Conservation (phyloP, 306 rosid genomes). For the Notholithocarpus densiflorus region DNA sequence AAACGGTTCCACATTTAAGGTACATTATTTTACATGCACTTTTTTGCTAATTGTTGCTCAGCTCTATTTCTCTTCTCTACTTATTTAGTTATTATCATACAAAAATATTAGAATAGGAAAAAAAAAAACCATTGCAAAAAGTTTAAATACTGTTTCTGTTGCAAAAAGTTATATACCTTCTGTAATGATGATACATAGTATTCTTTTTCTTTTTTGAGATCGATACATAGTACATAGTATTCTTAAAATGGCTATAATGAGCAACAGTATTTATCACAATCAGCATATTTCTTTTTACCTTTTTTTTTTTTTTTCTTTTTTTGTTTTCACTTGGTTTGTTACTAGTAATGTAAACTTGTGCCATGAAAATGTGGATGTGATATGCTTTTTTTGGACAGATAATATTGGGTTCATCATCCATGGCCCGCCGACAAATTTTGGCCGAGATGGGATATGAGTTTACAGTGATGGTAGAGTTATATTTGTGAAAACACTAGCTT, state of each 20-base stretch:
- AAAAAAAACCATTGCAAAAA: neutral
- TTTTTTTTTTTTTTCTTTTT: neutral
- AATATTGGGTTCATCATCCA: slow-evolving; percentile 84
- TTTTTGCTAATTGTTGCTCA: neutral
- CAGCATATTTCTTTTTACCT: neutral
- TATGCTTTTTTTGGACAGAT: slow-evolving; percentile 35
- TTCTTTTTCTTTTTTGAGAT: too few species aligned
- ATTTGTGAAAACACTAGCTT: neutral
- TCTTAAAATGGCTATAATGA: neutral
- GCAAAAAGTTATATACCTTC: too few species aligned
- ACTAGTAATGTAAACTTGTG: too few species aligned
- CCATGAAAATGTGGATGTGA: too few species aligned
- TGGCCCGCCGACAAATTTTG: slow-evolving; percentile 74
- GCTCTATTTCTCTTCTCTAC: neutral
- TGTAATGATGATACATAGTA: too few species aligned
- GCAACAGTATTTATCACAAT: neutral
- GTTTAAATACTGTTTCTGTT: neutral
- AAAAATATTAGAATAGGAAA: neutral
- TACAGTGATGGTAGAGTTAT: slow-evolving; percentile 52
- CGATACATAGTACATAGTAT: neutral
- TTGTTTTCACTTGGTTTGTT: neutral
- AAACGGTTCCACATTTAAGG: neutral
- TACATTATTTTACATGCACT: neutral
- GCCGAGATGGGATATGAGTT: slow-evolving; percentile 85
- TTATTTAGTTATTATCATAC: neutral